phyloP scores from a whole-genome alignment of 1,139 yeast genomes.

The Yamadazyma kanchanaburiensis region DNA sequence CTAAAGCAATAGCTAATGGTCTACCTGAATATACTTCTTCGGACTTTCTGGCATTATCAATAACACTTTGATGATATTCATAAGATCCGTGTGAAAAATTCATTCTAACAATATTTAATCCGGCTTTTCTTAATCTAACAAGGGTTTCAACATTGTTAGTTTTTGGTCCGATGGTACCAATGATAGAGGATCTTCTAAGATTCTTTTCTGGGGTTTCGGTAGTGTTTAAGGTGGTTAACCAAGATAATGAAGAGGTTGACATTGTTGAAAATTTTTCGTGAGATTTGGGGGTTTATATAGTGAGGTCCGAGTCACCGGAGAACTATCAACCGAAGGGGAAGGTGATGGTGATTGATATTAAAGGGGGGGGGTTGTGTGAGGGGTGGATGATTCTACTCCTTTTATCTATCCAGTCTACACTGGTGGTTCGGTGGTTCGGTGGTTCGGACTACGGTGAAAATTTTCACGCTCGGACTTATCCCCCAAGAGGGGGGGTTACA shows the following conservation, averaged over 20 bases:
- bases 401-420: too few species aligned
- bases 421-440: too few species aligned
- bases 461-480: too few species aligned
- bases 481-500: too few species aligned
- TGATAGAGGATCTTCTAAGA: slow-evolving; percentile 92
- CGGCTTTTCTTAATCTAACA: slow-evolving; percentile 90
- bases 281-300: too few species aligned
- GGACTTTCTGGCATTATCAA: slow-evolving; percentile 94
- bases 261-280: slow-evolving; percentile 10
- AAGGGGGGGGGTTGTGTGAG: too few species aligned
- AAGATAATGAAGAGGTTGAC: slow-evolving; percentile 42
- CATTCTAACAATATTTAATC: slow-evolving; percentile 96
- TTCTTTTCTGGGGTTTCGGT: slow-evolving; percentile 76
- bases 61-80: slow-evolving; percentile 94
- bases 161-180: slow-evolving; percentile 98
- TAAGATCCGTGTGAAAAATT: slow-evolving; percentile 98
- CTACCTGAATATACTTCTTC: slow-evolving; percentile 89
- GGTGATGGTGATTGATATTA: too few species aligned
- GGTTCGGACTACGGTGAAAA: too few species aligned
- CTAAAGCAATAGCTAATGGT: slow-evolving; percentile 97
- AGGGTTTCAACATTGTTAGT: slow-evolving; percentile 86
- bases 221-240: slow-evolving; percentile 85
- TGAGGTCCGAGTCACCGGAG: too few species aligned
- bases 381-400: too few species aligned
- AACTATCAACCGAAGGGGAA: too few species aligned